Base-by-base conservation (phyloP, 805 yeast genomes). In the Helenozyma baotianmanensis region DNA sequence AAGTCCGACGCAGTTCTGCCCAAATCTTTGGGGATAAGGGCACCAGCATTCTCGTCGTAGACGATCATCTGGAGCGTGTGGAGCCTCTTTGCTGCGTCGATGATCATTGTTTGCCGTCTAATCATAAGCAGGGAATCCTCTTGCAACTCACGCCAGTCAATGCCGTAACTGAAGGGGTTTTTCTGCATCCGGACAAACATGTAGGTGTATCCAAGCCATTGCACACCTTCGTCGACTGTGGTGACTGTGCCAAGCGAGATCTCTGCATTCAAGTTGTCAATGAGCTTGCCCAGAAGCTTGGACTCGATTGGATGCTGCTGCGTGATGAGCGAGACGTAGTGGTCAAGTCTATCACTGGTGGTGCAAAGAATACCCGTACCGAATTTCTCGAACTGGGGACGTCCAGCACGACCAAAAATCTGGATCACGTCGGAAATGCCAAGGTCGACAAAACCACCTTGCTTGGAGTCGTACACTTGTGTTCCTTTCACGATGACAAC, bases 351-450 rank as follows among this genome's bases (percentile, higher is more conserved):
- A 49, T 90, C 97, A 38, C 72, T 68, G 0, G 95, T 70, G 0
- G 98, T 92, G 54, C 92, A 80, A 29, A 92, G 62, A 15, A 88
- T 78, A 67, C 97, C 97, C 2, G 90, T 85, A 70, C 98, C 99
- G 51, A 74, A 81, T 36, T 76, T 76, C 47, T 90, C 96, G 58
- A 78, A 92, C 48, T 94, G 98, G 1, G 99, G 99, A 61, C 99
- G 78, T 62, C 99, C 99, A 17, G 98, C 98, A 66, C 99, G 83
- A 48, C 99, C 99, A 63, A 92, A 92, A 45, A 92, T 92, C 65
- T 92, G 99, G 40, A 94, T 83, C 24, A 92, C 96, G 62, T 92
- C 99, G 0, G 96, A 83, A 12, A 92, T 90, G 2, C 97, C 97
- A 24, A 94, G 65, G 53, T 92, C 98, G 2, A 82, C 76, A 51